A percentile compares a stretch with the other conserved stretches of the same genome.
These are phyloP conservation scores for Clonostachys chloroleuca DNA, from an alignment of 2,329 filamentous ascomycete species.

Conservation along the genomic window DNA sequence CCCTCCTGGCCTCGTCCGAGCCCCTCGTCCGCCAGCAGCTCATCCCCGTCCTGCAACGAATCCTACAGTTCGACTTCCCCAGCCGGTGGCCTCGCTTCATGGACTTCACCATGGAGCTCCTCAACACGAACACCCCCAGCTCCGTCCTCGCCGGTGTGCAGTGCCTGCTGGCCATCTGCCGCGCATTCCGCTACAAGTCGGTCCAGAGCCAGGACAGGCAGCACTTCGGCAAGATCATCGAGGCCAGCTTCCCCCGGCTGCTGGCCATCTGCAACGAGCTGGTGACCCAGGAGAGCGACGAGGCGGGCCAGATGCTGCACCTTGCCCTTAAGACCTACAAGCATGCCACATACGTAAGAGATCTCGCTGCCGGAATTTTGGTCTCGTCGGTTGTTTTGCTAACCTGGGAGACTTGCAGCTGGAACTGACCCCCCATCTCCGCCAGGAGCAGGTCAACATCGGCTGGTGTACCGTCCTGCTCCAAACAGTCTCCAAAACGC, in stretches of 20 bases:
- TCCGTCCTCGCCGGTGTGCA: constrained; percentile 92
- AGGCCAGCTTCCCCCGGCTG: constrained; percentile 83
- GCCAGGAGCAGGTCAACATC: constrained; percentile 78
- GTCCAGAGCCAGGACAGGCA: constrained; percentile 69
- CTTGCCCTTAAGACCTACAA: constrained; percentile 96
- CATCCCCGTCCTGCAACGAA: constrained; percentile 90
- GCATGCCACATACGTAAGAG: constrained; percentile 83
- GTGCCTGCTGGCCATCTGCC: constrained; percentile 90
- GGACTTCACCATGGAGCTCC: constrained; percentile 83
- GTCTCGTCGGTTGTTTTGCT: neutral
- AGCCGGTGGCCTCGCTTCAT: constrained; percentile 92
- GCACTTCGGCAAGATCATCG: constrained; percentile 93
- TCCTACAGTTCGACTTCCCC: constrained; percentile 93
- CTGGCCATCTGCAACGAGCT: constrained; percentile 83
- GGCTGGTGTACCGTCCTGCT: constrained; percentile 97
- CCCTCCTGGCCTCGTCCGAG: constrained; percentile 77
- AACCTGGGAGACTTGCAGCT: constrained; percentile 50
- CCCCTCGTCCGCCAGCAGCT: constrained; percentile 86
- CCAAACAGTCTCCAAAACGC: constrained; percentile 79
- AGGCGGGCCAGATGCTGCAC: constrained; percentile 95
- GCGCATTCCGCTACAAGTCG: constrained; percentile 89
- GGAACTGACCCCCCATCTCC: constrained; percentile 75
- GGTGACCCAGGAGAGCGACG: constrained; percentile 84
- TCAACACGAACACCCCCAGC: constrained; percentile 79
- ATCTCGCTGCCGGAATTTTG: neutral